These are phyloP conservation scores for Linum lewisii DNA, from an alignment of 345 rosid species.

Conservation along the genomic window DNA sequence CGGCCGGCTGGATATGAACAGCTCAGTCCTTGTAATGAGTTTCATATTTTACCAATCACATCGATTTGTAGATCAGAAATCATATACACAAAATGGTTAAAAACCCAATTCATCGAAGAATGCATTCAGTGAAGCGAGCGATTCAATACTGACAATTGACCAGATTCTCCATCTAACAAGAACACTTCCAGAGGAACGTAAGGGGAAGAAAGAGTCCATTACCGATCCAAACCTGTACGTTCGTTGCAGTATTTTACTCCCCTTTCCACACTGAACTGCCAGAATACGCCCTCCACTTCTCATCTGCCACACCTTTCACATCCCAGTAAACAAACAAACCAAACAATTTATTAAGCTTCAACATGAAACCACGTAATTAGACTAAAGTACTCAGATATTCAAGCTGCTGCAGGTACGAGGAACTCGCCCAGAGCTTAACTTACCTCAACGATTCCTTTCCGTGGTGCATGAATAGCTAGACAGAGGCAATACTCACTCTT, in stretches of 20 bases:
- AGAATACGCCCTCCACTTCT: constrained; percentile 83
- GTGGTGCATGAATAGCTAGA: constrained; percentile 93
- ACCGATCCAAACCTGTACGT: constrained; percentile 71
- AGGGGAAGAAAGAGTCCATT: constrained; percentile 51
- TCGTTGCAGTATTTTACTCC: constrained; percentile 79
- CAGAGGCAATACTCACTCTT: constrained; percentile 91
- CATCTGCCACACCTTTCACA: constrained; percentile 99
- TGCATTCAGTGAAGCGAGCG: constrained; percentile 36
- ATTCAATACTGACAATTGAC: constrained; percentile 67
- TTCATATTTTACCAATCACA: too few relatives aligned
- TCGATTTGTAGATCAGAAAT: too few relatives aligned
- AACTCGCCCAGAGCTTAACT: neutral
- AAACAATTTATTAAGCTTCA: neutral
- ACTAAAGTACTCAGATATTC: too few relatives aligned
- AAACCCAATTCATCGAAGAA: neutral
- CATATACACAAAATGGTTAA: neutral
- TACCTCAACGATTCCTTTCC: constrained; percentile 93
- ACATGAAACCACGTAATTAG: neutral
- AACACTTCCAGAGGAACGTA: constrained; percentile 78
- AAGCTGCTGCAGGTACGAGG: neutral
- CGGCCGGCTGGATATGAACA: too few relatives aligned
- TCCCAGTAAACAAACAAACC: neutral
- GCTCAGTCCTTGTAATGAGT: too few relatives aligned
- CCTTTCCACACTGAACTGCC: constrained; percentile 59
- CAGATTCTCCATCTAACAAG: constrained; percentile 80